A percentile compares a stretch with the other conserved stretches of the same genome.
These are phyloP conservation scores for Casuarina glauca DNA, from an alignment of 306 rosid species.

Conservation along the genomic window DNA sequence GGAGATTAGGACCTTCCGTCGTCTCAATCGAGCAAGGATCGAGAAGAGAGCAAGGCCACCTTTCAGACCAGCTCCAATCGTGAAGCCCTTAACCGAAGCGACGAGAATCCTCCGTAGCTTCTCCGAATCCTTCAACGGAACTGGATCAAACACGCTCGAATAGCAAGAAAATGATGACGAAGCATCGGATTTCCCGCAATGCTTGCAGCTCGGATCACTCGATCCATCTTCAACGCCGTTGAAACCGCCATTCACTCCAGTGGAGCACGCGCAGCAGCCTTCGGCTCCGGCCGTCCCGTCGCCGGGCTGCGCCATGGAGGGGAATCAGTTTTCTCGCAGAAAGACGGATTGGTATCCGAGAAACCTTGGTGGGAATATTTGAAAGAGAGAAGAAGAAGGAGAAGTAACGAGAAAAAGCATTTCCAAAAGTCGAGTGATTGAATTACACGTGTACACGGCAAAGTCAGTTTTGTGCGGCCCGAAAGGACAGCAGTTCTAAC, in stretches of 20 bases:
- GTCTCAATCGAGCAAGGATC: constrained; percentile 65
- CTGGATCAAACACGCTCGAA: constrained; percentile 26
- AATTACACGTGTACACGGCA: constrained; percentile 5
- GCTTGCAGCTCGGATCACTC: constrained; percentile 27
- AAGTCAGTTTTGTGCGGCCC: background rate
- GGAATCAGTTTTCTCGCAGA: constrained; percentile 17
- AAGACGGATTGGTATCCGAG: background rate
- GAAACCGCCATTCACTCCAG: constrained; percentile 24
- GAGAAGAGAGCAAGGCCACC: constrained; percentile 96
- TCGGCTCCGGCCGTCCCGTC: constrained; percentile 22
- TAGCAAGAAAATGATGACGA: constrained; percentile 34
- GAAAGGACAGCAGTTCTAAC: background rate
- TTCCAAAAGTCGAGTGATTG: background rate
- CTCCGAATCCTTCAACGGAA: constrained; percentile 49
- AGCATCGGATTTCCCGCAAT: constrained; percentile 32
- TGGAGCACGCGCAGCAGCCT: constrained; percentile 28
- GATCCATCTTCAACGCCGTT: constrained; percentile 22
- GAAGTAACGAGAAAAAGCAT: background rate
- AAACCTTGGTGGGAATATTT: constrained; percentile 15
- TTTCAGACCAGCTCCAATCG: constrained; percentile 89
- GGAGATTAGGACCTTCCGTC: constrained; percentile 62
- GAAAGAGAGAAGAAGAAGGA: background rate
- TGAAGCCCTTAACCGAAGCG: constrained; percentile 86
- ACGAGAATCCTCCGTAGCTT: constrained; percentile 62
- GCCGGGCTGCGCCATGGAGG: constrained; percentile 55